A percentile compares a stretch with the other conserved stretches of the same genome.
Conservation (phyloP, 352 stramenopile species). For the Thalassiosira exigua region DNA sequence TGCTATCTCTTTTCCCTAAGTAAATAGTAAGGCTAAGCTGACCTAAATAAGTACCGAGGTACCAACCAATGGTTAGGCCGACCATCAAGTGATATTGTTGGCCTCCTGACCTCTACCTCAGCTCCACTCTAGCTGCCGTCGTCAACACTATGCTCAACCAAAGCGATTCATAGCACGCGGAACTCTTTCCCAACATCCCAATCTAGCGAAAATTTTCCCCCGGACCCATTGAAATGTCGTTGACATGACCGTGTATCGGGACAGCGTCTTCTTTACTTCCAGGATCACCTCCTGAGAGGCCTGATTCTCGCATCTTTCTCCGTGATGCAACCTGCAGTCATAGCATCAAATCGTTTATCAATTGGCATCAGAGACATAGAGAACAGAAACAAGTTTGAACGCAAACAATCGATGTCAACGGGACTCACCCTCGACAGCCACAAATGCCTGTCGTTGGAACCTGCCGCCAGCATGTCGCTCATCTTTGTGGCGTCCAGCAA, state of each 20-base stretch:
- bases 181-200: slow-evolving; percentile 81
- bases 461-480: slow-evolving; percentile 76
- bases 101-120: too few species aligned
- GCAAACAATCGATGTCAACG: neutral
- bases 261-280: too few species aligned
- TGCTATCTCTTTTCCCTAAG: too few species aligned
- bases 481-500: slow-evolving; percentile 56
- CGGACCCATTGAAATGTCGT: slow-evolving; percentile 76
- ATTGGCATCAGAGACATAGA: slow-evolving; percentile 1
- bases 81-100: too few species aligned
- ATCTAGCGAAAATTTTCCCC: slow-evolving; percentile 74
- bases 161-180: slow-evolving; percentile 79
- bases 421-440: slow-evolving; percentile 77
- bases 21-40: too few species aligned
- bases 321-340: slow-evolving; percentile 40
- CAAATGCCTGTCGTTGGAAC: slow-evolving; percentile 80
- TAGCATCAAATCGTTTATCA: neutral
- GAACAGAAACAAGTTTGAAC: neutral
- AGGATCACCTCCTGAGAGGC: too few species aligned
- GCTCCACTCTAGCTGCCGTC: too few species aligned
- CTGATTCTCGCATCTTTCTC: slow-evolving; percentile 60
- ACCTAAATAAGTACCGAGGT: too few species aligned
- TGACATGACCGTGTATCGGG: slow-evolving; percentile 75
- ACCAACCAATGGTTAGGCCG: too few species aligned
- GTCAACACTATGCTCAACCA: too few species aligned